Conservation (phyloP, 768 basidiomycete genomes). For the Leccinum arenicola region DNA sequence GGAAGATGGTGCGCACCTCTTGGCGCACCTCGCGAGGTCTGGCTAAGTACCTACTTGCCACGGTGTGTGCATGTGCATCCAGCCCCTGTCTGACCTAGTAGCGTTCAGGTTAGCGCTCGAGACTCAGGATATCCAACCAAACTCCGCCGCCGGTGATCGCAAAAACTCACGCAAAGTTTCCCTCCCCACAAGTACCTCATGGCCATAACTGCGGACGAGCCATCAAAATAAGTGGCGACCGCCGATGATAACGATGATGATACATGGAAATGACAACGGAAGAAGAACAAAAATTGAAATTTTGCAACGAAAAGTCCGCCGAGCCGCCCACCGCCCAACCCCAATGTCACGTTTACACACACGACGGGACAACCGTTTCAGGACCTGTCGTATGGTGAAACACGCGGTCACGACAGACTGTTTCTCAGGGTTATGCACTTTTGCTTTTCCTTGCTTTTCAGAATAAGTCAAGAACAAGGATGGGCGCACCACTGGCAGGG, state of each 20-base stretch:
- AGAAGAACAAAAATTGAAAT: conserved; percentile 1
- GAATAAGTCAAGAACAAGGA: neutral
- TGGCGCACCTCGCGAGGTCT: neutral
- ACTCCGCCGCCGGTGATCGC: neutral
- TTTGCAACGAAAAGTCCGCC: conserved; percentile 4
- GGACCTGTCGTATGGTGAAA: conserved; percentile 8
- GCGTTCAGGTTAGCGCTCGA: neutral
- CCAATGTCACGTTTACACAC: neutral
- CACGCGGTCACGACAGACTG: conserved; percentile 1
- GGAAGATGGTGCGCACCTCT: neutral
- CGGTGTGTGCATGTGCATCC: neutral
- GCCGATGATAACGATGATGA: conserved; percentile 1
- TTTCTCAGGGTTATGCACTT: conserved; percentile 4
- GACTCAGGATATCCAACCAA: neutral
- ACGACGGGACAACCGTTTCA: conserved; percentile 10
- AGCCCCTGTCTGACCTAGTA: neutral
- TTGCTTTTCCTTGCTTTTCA: neutral
- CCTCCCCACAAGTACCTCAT: neutral
- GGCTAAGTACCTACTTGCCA: neutral
- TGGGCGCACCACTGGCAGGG: neutral
- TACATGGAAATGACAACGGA: neutral
- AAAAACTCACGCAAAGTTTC: neutral
- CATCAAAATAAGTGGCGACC: neutral
- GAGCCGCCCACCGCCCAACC: neutral
- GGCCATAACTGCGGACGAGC: neutral